A percentile compares a stretch with the other conserved stretches of the same genome.
Evolutionary conservation across 208 protist species (phyloP).

Genomic region (Novymonas esmeraldas): DNA sequence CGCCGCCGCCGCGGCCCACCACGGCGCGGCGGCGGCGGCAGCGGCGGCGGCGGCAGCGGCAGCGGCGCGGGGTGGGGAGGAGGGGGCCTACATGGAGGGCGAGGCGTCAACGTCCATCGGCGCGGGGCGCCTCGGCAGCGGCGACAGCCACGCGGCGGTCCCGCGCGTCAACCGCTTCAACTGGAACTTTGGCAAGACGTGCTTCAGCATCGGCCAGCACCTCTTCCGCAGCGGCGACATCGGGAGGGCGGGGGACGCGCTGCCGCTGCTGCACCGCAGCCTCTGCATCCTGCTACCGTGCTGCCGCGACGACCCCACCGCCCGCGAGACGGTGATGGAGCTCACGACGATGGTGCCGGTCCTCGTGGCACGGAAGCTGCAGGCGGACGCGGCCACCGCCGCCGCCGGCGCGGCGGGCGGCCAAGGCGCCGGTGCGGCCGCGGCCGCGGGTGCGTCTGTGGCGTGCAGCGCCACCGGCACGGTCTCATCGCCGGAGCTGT

Average conservation of each 20-base stretch:
- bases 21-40: background rate
- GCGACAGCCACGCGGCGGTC: background rate
- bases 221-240: constrained; percentile 44
- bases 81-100: background rate
- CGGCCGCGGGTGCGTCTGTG: background rate
- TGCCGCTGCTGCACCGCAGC: constrained; percentile 61
- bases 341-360: constrained; percentile 52
- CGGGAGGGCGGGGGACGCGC: constrained; percentile 47
- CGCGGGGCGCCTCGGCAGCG: constrained; percentile 9
- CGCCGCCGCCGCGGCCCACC: background rate
- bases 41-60: background rate
- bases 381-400: background rate
- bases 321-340: constrained; percentile 31
- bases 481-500: constrained; percentile 24
- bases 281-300: constrained; percentile 58
- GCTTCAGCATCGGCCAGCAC: constrained; percentile 71
- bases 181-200: constrained; percentile 67
- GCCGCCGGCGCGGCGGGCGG: background rate
- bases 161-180: constrained; percentile 40
- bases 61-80: background rate
- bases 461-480: background rate
- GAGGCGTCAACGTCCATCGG: background rate
- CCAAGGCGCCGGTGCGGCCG: background rate
- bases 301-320: constrained; percentile 19
- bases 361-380: constrained; percentile 39